A percentile compares a stretch with the other conserved stretches of the same genome.
phyloP scores from a whole-genome alignment of 1,284 basidiomycete species.

The Albatrellus sp. region DNA sequence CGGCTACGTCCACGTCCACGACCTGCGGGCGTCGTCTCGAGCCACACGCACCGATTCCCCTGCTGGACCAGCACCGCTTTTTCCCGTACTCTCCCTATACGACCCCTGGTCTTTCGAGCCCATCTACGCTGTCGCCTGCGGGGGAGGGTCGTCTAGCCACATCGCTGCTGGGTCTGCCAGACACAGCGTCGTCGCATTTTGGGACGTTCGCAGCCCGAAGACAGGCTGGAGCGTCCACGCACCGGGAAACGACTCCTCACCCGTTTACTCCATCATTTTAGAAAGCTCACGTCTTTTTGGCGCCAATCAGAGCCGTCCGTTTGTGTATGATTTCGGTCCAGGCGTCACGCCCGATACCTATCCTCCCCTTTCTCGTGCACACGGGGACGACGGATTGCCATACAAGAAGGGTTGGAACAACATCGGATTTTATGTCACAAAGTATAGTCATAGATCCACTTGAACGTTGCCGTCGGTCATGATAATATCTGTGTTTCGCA shows the following conservation, averaged over 20 bases:
- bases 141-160: conserved; percentile 51
- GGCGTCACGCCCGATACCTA: conserved; percentile 44
- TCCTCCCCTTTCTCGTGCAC: conserved; percentile 27
- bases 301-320: conserved; percentile 58
- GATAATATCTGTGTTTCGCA: no score
- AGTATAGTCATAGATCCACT: conserved; percentile 13
- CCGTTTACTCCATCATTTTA: conserved; percentile 56
- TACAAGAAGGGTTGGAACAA: conserved; percentile 25
- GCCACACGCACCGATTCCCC: conserved; percentile 15
- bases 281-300: conserved; percentile 68
- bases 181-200: conserved; percentile 64
- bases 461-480: no score
- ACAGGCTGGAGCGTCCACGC: conserved; percentile 67
- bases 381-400: conserved; percentile 24
- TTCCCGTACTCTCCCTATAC: conserved; percentile 42
- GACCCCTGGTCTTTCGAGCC: conserved; percentile 61
- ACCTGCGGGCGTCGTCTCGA: conserved; percentile 37
- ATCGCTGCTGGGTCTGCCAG: conserved; percentile 63
- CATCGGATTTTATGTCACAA: conserved; percentile 37
- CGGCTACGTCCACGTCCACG: conserved; percentile 55
- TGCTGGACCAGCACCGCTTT: conserved; percentile 21
- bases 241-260: conserved; percentile 61
- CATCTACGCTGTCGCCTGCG: conserved; percentile 59
- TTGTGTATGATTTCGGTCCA: conserved; percentile 66
- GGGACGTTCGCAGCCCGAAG: conserved; percentile 55